phyloP scores from a whole-genome alignment of 176 grass and related monocot species.

The Tillandsia fasciculata region DNA sequence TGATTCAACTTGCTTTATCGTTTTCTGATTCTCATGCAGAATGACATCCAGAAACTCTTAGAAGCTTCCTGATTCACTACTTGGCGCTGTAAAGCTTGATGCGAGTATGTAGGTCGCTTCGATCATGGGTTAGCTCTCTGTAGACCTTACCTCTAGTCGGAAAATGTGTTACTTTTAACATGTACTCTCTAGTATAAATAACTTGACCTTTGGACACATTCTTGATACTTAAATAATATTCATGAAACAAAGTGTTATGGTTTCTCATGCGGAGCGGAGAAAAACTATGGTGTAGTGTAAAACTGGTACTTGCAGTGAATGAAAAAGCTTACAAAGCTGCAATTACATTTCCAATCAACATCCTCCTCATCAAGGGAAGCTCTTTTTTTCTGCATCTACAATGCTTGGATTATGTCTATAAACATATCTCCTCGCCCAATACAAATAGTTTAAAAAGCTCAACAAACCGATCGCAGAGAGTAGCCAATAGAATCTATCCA shows the following conservation, averaged over 20 bases:
- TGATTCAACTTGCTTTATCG: constrained; percentile 9
- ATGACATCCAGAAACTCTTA: constrained; percentile 40
- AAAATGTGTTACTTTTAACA: neutral
- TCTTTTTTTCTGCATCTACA: constrained; percentile 3
- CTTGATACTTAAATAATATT: neutral
- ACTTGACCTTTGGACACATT: neutral
- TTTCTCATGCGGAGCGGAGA: neutral
- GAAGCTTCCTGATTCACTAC: constrained; percentile 12
- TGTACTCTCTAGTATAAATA: neutral
- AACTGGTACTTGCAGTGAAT: too few species aligned
- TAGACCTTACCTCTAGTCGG: neutral
- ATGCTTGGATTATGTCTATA: constrained; percentile 44
- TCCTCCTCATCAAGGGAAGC: neutral
- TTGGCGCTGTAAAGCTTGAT: neutral
- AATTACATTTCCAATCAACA: neutral
- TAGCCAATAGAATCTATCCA: constrained; percentile 61
- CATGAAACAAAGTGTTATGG: neutral
- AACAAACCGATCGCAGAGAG: constrained; percentile 26
- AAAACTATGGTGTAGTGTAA: too few species aligned
- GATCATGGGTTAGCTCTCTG: neutral
- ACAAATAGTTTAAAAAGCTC: constrained; percentile 51
- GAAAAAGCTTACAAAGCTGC: neutral
- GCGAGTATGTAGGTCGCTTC: neutral
- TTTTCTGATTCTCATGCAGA: constrained; percentile 30
- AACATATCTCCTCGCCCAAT: constrained; percentile 51